Evolutionary conservation across 208 protist species (phyloP).

Genomic region (Angomonas deanei): DNA sequence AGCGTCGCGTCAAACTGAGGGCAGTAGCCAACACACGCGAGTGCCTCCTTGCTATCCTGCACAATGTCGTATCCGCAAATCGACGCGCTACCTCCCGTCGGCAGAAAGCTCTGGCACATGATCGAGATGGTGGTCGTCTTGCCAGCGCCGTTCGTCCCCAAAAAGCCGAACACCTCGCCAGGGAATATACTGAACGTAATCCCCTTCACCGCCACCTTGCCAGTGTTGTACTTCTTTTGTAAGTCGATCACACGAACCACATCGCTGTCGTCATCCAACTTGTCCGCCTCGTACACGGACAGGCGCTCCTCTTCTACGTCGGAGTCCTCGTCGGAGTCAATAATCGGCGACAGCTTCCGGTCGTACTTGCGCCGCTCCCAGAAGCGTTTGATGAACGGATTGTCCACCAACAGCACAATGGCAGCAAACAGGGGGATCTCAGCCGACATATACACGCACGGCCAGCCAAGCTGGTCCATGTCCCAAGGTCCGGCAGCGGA

Average conservation of each 20-base stretch:
- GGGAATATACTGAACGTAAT: constrained; percentile 55
- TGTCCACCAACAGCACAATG: constrained; percentile 59
- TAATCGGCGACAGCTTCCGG: constrained; percentile 17
- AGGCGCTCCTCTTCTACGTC: constrained; percentile 33
- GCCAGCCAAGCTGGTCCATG: constrained; percentile 25
- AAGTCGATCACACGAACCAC: constrained; percentile 49
- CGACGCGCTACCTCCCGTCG: constrained; percentile 49
- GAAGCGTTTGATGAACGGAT: constrained; percentile 43
- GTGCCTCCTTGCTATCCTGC: constrained; percentile 22
- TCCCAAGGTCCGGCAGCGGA: constrained; percentile 15
- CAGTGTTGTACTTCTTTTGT: constrained; percentile 58
- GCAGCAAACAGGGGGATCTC: constrained; percentile 37
- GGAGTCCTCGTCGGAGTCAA: constrained; percentile 24
- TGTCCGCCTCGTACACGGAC: constrained; percentile 29
- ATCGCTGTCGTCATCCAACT: constrained; percentile 14
- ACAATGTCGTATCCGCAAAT: constrained; percentile 50
- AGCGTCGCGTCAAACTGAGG: constrained; percentile 91
- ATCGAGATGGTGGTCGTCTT: constrained; percentile 86
- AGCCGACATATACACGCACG: constrained; percentile 42
- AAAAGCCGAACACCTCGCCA: constrained; percentile 80
- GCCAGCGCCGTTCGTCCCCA: constrained; percentile 84
- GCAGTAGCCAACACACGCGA: constrained; percentile 86
- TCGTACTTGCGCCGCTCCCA: constrained; percentile 48
- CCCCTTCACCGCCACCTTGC: constrained; percentile 62
- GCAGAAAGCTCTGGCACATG: constrained; percentile 57